A percentile compares a stretch with the other conserved stretches of the same genome.
Conservation (phyloP, 768 basidiomycete genomes). For the Podaxis mareebaensis region DNA sequence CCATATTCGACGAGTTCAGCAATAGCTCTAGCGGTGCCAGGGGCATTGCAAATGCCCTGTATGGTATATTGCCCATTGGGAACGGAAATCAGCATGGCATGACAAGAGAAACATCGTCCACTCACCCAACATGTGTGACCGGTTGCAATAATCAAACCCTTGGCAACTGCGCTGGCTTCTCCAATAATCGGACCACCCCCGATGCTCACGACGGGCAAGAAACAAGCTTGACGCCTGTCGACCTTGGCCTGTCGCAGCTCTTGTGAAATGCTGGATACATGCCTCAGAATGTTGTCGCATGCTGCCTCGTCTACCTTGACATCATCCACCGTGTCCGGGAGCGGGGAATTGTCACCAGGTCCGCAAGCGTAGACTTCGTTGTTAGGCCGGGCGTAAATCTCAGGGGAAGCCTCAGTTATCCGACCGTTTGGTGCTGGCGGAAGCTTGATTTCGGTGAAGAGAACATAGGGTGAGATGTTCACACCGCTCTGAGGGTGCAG, state of each 20-base stretch:
- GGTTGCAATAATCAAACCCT: conserved; percentile 69
- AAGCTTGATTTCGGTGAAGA: conserved; percentile 75
- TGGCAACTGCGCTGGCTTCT: conserved; percentile 51
- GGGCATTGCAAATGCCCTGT: conserved; percentile 80
- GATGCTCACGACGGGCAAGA: conserved; percentile 60
- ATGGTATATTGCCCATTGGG: not conserved
- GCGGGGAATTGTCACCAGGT: conserved; percentile 67
- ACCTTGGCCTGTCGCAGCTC: conserved; percentile 55
- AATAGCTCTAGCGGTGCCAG: conserved; percentile 77
- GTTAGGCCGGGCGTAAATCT: conserved; percentile 72
- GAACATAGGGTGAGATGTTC: conserved; percentile 69
- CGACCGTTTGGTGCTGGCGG: conserved; percentile 19
- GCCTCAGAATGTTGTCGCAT: conserved; percentile 54
- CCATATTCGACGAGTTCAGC: conserved; percentile 74
- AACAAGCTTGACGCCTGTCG: conserved; percentile 68
- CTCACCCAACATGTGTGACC: conserved; percentile 83
- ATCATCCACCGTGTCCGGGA: conserved; percentile 73
- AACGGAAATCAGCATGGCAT: not conserved
- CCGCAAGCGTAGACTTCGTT: conserved; percentile 80
- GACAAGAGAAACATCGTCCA: conserved; percentile 4
- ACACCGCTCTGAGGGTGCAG: conserved; percentile 48
- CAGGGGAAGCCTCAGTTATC: conserved; percentile 45
- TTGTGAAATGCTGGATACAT: conserved; percentile 62
- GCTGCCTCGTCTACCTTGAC: conserved; percentile 58
- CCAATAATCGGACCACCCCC: conserved; percentile 76